These are phyloP conservation scores for Colletotrichum navitas DNA, from an alignment of 2,329 filamentous ascomycete species.

Conservation along the genomic window DNA sequence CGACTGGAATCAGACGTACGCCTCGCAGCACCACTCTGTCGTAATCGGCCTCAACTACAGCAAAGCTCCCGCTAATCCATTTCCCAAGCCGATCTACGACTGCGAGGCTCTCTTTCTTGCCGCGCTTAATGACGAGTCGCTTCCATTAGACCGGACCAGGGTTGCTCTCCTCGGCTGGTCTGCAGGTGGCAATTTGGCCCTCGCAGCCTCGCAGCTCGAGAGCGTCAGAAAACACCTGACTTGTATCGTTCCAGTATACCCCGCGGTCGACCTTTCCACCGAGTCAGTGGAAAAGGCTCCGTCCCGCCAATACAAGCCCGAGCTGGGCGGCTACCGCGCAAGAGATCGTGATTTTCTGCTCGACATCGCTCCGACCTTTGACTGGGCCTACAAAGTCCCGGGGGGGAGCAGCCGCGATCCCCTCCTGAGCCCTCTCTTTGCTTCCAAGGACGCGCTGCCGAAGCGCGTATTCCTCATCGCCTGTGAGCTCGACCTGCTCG, in stretches of 20 bases:
- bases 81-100: conserved; percentile 60
- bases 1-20: conserved; percentile 59
- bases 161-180: conserved; percentile 63
- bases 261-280: conserved; percentile 52
- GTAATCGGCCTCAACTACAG: conserved; percentile 63
- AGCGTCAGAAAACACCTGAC: conserved; percentile 48
- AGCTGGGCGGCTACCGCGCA: conserved; percentile 43
- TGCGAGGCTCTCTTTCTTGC: conserved; percentile 57
- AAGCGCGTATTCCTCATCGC: conserved; percentile 53
- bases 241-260: conserved; percentile 58
- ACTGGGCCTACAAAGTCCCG: conserved; percentile 50
- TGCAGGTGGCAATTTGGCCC: conserved; percentile 63
- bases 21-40: conserved; percentile 54
- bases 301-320: conserved; percentile 47
- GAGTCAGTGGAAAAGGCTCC: conserved; percentile 45
- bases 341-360: conserved; percentile 37
- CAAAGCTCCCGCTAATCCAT: conserved; percentile 58
- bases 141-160: conserved; percentile 58
- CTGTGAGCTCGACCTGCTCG: conserved; percentile 55
- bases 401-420: conserved; percentile 50
- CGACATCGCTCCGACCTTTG: conserved; percentile 45
- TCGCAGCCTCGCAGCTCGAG: conserved; percentile 56
- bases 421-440: conserved; percentile 52
- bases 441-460: conserved; percentile 50
- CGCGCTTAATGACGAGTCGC: conserved; percentile 56